Evolutionary conservation across 306 rosid species (phyloP), one percentile per base, ranked within the genome.

Genomic region (Ammopiptanthus mongolicus): DNA sequence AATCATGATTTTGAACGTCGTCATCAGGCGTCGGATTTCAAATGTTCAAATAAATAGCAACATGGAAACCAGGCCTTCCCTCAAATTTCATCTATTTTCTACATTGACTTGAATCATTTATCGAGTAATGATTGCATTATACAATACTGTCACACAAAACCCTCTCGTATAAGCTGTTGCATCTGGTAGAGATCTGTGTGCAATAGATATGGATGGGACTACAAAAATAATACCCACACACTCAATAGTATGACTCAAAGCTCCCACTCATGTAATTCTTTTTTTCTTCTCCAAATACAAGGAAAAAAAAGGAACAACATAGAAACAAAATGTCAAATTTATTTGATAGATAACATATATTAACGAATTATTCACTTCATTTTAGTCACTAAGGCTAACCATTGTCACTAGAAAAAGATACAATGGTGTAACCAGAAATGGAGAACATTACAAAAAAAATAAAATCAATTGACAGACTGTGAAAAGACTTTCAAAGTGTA

Each of bases 401-500:
- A 6, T 1, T n/a, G 8, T n/a, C 53, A 48, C 53, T n/a, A 73
- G 22, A 18, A 12, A 56, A 55, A 55, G 14, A 21, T 10, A 37
- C 39, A 21, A 52, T 3, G 19, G 44, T 64, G 7, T 36, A n/a
- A 6, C 17, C 44, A 75, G 53, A 22, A 25, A 19, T 11, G 6
- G 8, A 67, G 50, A 3, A 29, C 22, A 28, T 37, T 37, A 37
- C 0, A 2, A 25, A 28, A 2, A 29, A 14, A 47, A 1, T 12
- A 59, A 29, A 2, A 14, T 29, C 41, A 37, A 58, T 12, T 10
- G 25, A 22, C 22, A 15, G 22, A 53, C 23, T 60, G 18, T 0
- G 18, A 36, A 14, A 68, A 57, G 14, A 69, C 18, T 13, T 59
- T 83, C 78, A 95, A 39, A 95, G 86, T 41, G 89, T 67, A 39